Evolutionary conservation across 2,329 filamentous ascomycete species (phyloP), one percentile per base, ranked within the genome.

Genomic region (Delphinella strobiligena): DNA sequence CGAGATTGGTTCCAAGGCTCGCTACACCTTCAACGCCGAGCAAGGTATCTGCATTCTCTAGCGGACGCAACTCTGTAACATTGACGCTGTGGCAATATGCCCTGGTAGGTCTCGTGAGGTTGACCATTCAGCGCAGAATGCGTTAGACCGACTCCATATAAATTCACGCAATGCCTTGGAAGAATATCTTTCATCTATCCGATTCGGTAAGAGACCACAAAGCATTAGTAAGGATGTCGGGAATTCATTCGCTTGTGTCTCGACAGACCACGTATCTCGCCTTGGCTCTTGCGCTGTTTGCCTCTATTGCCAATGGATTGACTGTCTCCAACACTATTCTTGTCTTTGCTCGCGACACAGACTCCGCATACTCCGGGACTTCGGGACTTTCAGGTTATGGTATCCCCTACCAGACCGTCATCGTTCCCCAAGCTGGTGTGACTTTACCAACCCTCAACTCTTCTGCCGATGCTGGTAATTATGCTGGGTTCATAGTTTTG

Each of bases 311-410:
- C 33, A 14, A 27, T 36, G 47, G 43, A 11, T 38, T 34, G 36
- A 48, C 46, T 27, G 44, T 49, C 19, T 36, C 31, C 35, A 59
- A 55, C 46, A 75, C 71, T 19, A 65, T 78, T 41, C 59, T 79
- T 33, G 61, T 78, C 36, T 62, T 79, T 46, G 72, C 71, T 31
- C 63, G 66, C 46, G 72, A 77, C 50, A 47, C 62, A 29, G 56
- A 60, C 17, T 63, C 69, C 2, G 69, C 68, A 7, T 58, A 56
- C 14, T 66, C 67, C 19, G 68, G 68, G 10, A 66, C 63, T 27
- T 67, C 66, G 10, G 74, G 74, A 17, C 63, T 79, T 7, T 69
- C 73, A 49, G 73, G 64, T 42, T 78, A 79, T 49, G 74, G 72
- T 22, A 78, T 79, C 45, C 72, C 74, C 1, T 78, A 66, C 48